A percentile compares a stretch with the other conserved stretches of the same genome.
phyloP scores from a whole-genome alignment of 176 grass and related monocot genomes.

The Oryza nivara region DNA sequence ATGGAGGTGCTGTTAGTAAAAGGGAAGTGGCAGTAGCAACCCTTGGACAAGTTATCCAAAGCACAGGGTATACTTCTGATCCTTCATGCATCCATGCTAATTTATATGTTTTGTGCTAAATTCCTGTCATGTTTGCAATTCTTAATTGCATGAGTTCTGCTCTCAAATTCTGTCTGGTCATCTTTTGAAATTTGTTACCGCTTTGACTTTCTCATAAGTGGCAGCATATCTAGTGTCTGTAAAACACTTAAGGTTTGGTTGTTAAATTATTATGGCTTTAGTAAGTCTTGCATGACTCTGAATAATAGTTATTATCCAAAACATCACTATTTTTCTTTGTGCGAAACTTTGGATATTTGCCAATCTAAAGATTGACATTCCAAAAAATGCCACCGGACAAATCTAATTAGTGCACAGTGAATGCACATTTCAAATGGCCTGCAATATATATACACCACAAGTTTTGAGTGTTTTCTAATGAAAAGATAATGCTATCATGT shows the following conservation, averaged over 20 bases:
- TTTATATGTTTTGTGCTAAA: conserved; percentile 11
- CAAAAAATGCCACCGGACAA: neutral
- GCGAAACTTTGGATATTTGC: neutral
- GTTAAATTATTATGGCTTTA: neutral
- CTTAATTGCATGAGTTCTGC: neutral
- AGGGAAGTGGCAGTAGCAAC: conserved; percentile 98
- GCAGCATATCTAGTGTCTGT: conserved; percentile 18
- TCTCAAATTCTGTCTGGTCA: neutral
- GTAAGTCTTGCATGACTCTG: neutral
- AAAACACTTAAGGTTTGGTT: conserved; percentile 3
- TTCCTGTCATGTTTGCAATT: neutral
- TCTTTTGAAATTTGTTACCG: conserved; percentile 12
- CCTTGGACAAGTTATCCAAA: conserved; percentile 99
- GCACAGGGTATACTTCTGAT: conserved; percentile 77
- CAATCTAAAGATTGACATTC: neutral
- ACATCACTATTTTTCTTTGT: neutral
- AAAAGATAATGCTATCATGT: neutral
- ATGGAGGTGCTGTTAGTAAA: conserved; percentile 83
- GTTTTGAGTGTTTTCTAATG: neutral
- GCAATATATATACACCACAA: neutral
- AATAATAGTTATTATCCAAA: neutral
- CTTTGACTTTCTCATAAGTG: conserved; percentile 10
- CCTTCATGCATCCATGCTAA: conserved; percentile 22
- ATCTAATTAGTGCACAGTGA: neutral
- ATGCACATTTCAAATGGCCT: neutral